Percentiles rank a stretch among this genome's conserved stretches.
phyloP scores from a whole-genome alignment of 106 monocot genomes.

The Dioscorea dumetorum region DNA sequence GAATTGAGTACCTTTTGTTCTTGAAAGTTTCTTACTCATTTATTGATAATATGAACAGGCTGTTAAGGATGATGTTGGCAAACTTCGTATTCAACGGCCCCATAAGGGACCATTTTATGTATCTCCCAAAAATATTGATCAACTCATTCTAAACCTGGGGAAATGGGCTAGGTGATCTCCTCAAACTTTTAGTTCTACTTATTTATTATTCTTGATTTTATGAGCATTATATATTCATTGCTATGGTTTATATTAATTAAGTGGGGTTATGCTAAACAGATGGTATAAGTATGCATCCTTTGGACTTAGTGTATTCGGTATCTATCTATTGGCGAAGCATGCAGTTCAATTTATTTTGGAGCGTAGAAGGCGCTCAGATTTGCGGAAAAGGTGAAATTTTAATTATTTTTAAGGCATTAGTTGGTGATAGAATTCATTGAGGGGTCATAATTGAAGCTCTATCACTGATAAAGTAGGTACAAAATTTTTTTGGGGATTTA shows the following conservation, averaged over 20 bases:
- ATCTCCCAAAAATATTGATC: conserved; percentile 77
- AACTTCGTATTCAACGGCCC: conserved; percentile 78
- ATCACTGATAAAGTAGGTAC: too few species aligned
- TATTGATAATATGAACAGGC: conserved; percentile 39
- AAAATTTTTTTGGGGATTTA: neutral
- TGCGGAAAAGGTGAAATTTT: conserved; percentile 64
- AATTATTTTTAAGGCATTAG: neutral
- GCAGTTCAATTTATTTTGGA: conserved; percentile 61
- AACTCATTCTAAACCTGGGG: conserved; percentile 75
- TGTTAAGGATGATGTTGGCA: conserved; percentile 90
- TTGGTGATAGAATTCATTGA: neutral
- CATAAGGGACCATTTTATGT: conserved; percentile 93
- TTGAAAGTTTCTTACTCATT: neutral
- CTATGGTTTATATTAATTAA: neutral
- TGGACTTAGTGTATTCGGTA: conserved; percentile 75
- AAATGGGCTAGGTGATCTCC: conserved; percentile 77
- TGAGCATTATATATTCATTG: neutral
- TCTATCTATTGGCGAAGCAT: conserved; percentile 74
- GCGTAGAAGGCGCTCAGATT: conserved; percentile 57
- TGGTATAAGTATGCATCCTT: conserved; percentile 72
- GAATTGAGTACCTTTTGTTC: neutral
- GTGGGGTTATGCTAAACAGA: neutral
- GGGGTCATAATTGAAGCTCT: neutral
- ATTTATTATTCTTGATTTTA: neutral
- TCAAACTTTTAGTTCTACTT: neutral